A percentile compares a stretch with the other conserved stretches of the same genome.
phyloP scores from a whole-genome alignment of 805 yeast species.

The Sugiyamaella qingdaonensis region DNA sequence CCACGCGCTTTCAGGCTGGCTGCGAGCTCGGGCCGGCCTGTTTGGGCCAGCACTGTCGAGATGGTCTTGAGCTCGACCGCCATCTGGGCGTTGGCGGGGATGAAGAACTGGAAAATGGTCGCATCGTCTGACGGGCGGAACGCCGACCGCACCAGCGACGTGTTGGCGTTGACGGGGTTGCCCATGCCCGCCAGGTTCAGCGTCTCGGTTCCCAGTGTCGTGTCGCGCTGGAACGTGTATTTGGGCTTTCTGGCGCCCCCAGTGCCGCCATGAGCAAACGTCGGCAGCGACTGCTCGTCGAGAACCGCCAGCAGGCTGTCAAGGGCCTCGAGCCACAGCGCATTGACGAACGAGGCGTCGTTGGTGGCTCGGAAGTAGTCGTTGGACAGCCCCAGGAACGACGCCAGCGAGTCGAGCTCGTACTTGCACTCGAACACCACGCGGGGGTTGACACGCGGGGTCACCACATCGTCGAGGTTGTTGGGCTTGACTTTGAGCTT shows the following conservation, averaged over 20 bases:
- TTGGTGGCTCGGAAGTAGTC: constrained; percentile 47
- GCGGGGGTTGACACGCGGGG: constrained; percentile 65
- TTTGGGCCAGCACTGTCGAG: constrained; percentile 22
- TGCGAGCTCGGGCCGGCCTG: constrained; percentile 22
- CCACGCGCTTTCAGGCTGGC: constrained; percentile 33
- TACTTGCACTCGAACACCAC: constrained; percentile 84
- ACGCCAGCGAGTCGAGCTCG: constrained; percentile 81
- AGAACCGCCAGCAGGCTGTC: constrained; percentile 49
- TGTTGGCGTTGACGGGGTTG: constrained; percentile 68
- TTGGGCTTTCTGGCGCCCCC: constrained; percentile 48
- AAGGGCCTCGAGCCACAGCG: constrained; percentile 60
- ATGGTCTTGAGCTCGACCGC: constrained; percentile 53
- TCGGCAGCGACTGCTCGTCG: constrained; percentile 55
- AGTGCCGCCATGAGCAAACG: constrained; percentile 33
- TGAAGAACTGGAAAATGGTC: constrained; percentile 68
- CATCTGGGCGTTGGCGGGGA: constrained; percentile 82
- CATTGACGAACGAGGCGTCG: constrained; percentile 36
- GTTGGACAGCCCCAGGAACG: constrained; percentile 69
- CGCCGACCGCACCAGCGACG: constrained; percentile 75
- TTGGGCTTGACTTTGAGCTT: constrained; percentile 46
- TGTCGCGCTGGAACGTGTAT: constrained; percentile 69
- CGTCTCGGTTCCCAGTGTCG: constrained; percentile 77
- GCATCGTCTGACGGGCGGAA: constrained; percentile 90
- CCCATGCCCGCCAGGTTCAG: constrained; percentile 75
- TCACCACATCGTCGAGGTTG: constrained; percentile 51